Evolutionary conservation across 805 yeast genomes (phyloP).

Genomic region (Suhomyces emberorum): DNA sequence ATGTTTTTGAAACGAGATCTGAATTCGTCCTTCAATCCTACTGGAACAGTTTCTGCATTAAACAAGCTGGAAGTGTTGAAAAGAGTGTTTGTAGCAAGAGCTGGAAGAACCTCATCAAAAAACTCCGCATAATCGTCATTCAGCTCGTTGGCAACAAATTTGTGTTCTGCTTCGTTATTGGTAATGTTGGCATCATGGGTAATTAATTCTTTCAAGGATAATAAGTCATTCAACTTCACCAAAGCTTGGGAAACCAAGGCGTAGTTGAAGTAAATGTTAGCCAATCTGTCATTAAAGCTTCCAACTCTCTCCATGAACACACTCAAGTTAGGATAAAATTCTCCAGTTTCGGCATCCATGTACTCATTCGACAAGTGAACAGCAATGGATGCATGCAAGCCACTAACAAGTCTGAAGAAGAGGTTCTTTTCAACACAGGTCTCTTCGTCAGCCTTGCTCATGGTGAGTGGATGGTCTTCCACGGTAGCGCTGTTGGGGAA

Average conservation of each 20-base stretch:
- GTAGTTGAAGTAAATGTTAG: constrained; percentile 89
- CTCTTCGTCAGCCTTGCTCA: constrained; percentile 31
- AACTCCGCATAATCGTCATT: constrained; percentile 25
- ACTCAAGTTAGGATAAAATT: constrained; percentile 79
- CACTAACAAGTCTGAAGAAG: constrained; percentile 82
- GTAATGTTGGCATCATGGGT: constrained; percentile 18
- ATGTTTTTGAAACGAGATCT: constrained; percentile 83
- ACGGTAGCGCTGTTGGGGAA: constrained; percentile 44
- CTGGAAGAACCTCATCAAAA: constrained; percentile 34
- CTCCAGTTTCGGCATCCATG: constrained; percentile 56
- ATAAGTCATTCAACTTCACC: constrained; percentile 47
- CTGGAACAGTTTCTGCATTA: constrained; percentile 43
- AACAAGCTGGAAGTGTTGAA: constrained; percentile 48
- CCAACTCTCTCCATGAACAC: constrained; percentile 91
- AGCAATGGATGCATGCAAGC: constrained; percentile 93
- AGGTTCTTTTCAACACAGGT: constrained; percentile 82
- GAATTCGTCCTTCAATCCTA: constrained; percentile 76
- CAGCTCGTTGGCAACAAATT: constrained; percentile 47
- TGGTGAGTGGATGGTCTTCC: constrained; percentile 33
- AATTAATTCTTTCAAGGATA: constrained; percentile 26
- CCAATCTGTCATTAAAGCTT: constrained; percentile 78
- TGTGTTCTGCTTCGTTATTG: constrained; percentile 24
- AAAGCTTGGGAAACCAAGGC: constrained; percentile 82
- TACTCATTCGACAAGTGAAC: constrained; percentile 88
- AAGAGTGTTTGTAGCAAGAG: constrained; percentile 39